Evolutionary conservation across 163 green algal genomes (phyloP).

Genomic region (Chlorella variabilis): DNA sequence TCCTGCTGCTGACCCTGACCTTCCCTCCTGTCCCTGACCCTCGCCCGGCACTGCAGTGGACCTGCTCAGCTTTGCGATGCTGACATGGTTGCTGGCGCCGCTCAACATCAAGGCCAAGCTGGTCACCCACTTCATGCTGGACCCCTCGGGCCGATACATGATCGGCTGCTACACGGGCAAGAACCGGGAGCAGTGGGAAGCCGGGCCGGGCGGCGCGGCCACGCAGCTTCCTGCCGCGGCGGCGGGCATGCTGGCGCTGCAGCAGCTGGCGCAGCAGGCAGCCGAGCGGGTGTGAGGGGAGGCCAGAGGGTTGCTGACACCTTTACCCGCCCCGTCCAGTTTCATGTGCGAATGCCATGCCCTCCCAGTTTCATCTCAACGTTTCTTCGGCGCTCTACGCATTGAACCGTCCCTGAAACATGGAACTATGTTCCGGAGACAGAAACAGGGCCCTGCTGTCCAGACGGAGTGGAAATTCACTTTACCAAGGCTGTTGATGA

Average conservation of each 20-base stretch:
- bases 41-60: conserved; percentile 46
- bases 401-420: too few relatives aligned
- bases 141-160: conserved; percentile 67
- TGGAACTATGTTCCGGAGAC: too few relatives aligned
- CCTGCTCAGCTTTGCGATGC: conserved; percentile 92
- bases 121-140: conserved; percentile 54
- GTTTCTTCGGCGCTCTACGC: too few relatives aligned
- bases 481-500: too few relatives aligned
- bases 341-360: too few relatives aligned
- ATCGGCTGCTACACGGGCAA: conserved; percentile 29
- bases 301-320: too few relatives aligned
- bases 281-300: neutral
- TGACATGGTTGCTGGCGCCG: conserved; percentile 84
- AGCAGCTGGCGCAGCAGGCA: conserved; percentile 18
- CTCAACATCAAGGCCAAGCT: conserved; percentile 74
- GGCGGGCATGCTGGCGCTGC: conserved; percentile 22
- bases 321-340: too few relatives aligned
- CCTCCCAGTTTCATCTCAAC: too few relatives aligned
- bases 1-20: neutral
- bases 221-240: conserved; percentile 20
- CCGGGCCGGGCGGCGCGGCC: neutral
- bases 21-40: neutral
- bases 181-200: conserved; percentile 35
- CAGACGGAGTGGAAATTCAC: too few relatives aligned
- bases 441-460: too few relatives aligned